These are phyloP conservation scores for Stephania cephalantha DNA, from an alignment of 164 flowering plant species.

Conservation along the genomic window DNA sequence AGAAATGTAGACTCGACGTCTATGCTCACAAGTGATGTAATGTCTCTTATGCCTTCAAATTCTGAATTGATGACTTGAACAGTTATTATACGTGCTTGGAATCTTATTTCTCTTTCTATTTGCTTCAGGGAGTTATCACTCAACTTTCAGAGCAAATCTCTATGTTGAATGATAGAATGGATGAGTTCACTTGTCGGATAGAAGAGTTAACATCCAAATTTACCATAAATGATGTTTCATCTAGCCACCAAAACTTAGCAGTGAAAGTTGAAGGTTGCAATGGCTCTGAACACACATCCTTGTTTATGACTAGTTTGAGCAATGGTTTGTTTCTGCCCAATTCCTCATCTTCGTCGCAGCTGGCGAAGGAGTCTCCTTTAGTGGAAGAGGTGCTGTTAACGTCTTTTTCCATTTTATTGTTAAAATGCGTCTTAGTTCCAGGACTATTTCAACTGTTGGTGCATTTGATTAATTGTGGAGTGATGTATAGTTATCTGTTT, in stretches of 20 bases:
- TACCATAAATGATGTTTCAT: slow-evolving; percentile 31
- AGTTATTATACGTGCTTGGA: not conserved
- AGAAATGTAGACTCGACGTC: slow-evolving; percentile 38
- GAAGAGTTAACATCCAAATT: slow-evolving; percentile 83
- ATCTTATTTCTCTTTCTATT: slow-evolving; percentile 2
- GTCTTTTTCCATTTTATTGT: not conserved
- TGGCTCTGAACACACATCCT: slow-evolving; percentile 76
- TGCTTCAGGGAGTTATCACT: slow-evolving; percentile 52
- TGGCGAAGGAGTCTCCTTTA: slow-evolving; percentile 65
- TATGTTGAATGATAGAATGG: slow-evolving; percentile 78
- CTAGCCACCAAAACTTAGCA: slow-evolving; percentile 58
- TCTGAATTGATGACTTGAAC: not conserved
- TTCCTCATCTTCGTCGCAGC: slow-evolving; percentile 69
- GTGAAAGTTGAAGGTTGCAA: slow-evolving; percentile 61
- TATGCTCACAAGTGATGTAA: slow-evolving; percentile 49
- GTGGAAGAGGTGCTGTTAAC: slow-evolving; percentile 65
- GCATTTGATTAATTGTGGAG: not conserved
- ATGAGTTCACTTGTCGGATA: slow-evolving; percentile 71
- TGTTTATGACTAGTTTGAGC: slow-evolving; percentile 53
- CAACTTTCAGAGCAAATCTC: slow-evolving; percentile 93
- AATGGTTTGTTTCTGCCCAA: slow-evolving; percentile 56
- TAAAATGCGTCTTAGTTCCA: not conserved
- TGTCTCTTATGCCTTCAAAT: not conserved
- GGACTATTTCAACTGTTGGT: not conserved
- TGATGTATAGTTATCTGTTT: not conserved